Evolutionary conservation across 2,329 filamentous ascomycete genomes (phyloP).

Genomic region (Pyrenochaeta sp.): DNA sequence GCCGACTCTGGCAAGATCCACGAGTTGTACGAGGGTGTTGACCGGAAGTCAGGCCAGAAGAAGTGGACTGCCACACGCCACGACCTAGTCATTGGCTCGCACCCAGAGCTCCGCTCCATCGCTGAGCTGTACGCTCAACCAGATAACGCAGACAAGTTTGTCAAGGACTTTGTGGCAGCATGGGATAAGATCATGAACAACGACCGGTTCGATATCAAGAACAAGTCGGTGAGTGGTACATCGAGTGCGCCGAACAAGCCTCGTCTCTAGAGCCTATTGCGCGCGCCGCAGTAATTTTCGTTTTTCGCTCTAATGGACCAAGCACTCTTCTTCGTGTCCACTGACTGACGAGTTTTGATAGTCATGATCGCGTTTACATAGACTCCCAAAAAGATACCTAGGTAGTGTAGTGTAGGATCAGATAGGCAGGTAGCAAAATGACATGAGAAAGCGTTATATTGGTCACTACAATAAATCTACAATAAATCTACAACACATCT

Average conservation of each 20-base stretch:
- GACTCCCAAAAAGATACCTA: conserved; percentile 27
- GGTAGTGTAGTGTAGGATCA: conserved; percentile 17
- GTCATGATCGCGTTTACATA: conserved; percentile 29
- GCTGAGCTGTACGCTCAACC: conserved; percentile 73
- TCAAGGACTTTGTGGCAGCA: conserved; percentile 73
- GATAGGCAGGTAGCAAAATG: conserved; percentile 1
- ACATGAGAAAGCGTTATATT: not conserved
- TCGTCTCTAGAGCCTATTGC: conserved; percentile 27
- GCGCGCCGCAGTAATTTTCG: conserved; percentile 11
- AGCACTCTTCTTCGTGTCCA: conserved; percentile 19
- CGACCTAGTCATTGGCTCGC: conserved; percentile 77
- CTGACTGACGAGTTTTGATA: conserved; percentile 32
- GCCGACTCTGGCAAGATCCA: conserved; percentile 48
- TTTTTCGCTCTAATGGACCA: conserved; percentile 13
- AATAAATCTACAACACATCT: no score
- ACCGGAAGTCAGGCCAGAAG: conserved; percentile 70
- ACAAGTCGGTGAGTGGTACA: conserved; percentile 42
- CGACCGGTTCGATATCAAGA: conserved; percentile 70
- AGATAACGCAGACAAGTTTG: conserved; percentile 70
- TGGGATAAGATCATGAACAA: conserved; percentile 80
- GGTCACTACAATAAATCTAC: no score
- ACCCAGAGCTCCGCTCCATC: conserved; percentile 75
- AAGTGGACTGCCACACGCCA: conserved; percentile 75
- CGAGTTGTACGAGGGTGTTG: conserved; percentile 69
- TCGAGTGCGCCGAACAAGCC: conserved; percentile 34